A percentile compares a stretch with the other conserved stretches of the same genome.
Conservation (phyloP, 352 stramenopile species). For the Pythium rishiriense region DNA sequence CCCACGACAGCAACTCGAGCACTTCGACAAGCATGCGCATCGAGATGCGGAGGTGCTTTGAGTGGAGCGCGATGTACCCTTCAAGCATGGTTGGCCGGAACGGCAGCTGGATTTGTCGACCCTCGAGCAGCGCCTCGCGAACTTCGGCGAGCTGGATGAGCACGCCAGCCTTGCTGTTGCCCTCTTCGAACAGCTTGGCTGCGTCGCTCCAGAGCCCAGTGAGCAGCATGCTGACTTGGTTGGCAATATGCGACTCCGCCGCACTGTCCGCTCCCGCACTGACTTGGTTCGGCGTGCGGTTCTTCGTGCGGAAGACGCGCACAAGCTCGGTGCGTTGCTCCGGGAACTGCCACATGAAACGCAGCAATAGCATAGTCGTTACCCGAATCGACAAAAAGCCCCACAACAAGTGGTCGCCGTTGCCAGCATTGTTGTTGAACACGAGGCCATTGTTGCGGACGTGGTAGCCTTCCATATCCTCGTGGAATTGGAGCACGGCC, state of each 20-base stretch:
- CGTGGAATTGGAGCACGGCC: conserved; percentile 64
- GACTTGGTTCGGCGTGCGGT: background rate
- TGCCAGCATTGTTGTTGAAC: conserved; percentile 61
- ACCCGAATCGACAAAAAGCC: conserved; percentile 66
- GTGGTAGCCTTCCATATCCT: conserved; percentile 77
- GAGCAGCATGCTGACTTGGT: conserved; percentile 55
- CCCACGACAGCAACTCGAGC: conserved; percentile 66
- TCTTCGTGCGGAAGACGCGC: conserved; percentile 24
- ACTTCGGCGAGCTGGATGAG: conserved; percentile 67
- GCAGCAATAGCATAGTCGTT: conserved; percentile 56
- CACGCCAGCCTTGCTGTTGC: conserved; percentile 56
- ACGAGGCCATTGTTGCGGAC: conserved; percentile 62
- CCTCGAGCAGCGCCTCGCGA: conserved; percentile 35
- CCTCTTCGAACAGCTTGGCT: conserved; percentile 68
- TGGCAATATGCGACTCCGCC: conserved; percentile 18
- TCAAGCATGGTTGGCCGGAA: conserved; percentile 35
- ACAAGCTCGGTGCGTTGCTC: conserved; percentile 41
- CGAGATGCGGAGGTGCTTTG: conserved; percentile 65
- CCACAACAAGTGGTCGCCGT: conserved; percentile 70
- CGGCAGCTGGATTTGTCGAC: conserved; percentile 24
- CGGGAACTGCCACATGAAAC: conserved; percentile 65
- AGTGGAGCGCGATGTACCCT: conserved; percentile 59
- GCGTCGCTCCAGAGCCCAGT: conserved; percentile 73
- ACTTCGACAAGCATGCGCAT: conserved; percentile 66
- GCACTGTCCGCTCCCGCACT: too few species aligned